A percentile compares a stretch with the other conserved stretches of the same genome.
phyloP scores from a whole-genome alignment of 768 basidiomycete genomes.

The Xanthoconium stramineum region DNA sequence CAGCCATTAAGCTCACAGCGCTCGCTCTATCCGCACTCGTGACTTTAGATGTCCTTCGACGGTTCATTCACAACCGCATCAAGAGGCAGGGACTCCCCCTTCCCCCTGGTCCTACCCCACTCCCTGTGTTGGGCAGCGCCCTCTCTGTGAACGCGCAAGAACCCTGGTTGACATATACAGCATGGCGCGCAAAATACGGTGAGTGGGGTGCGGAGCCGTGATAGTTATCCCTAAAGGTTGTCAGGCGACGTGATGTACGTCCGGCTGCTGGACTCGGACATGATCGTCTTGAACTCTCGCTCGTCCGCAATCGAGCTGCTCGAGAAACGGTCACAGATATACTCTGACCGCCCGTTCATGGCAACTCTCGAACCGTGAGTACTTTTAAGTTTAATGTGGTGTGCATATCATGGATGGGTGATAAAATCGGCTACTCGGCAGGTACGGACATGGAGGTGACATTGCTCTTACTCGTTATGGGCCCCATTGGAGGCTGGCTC shows the following conservation, averaged over 20 bases:
- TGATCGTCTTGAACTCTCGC: too few species aligned
- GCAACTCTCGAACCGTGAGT: too few species aligned
- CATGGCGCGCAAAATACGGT: neutral
- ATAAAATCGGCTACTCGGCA: neutral
- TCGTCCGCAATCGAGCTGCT: too few species aligned
- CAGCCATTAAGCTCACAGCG: neutral
- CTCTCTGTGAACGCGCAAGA: neutral
- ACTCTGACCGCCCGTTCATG: neutral
- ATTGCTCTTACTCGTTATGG: neutral
- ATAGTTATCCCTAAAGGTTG: neutral
- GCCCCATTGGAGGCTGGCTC: constrained; percentile 9
- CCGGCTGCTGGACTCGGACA: neutral
- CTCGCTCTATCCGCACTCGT: neutral
- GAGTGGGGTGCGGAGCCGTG: neutral
- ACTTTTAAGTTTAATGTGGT: too few species aligned
- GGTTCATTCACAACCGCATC: neutral
- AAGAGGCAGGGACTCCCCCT: neutral
- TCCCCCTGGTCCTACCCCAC: neutral
- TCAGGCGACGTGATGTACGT: neutral
- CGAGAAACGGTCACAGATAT: too few species aligned
- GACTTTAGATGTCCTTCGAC: neutral
- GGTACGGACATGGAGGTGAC: neutral
- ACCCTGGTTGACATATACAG: neutral
- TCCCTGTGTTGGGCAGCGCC: neutral
- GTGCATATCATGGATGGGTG: too few species aligned